Base-by-base conservation (phyloP, 2,329 filamentous ascomycete genomes). In the Phyllosticta ampelicida region DNA sequence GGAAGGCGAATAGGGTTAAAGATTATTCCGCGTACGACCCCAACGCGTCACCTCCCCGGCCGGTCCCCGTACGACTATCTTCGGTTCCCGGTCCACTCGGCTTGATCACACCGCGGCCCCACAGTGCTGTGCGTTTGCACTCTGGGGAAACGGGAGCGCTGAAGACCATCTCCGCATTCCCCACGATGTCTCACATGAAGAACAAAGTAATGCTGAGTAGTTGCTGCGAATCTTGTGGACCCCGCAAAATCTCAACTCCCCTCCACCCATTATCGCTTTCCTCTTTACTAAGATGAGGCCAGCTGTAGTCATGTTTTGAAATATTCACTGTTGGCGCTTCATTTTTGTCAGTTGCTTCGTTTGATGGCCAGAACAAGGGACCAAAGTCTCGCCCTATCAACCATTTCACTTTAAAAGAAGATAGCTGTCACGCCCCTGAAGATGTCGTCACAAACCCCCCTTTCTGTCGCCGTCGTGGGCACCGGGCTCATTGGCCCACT, bases 401-500 rank as follows among this genome's bases (percentile, higher is more conserved):
- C 16, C 11, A 18, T 5, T 4, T n/a, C 13, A n/a, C 4, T 44
- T 44, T 5, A 16, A 44, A 5, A 13, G n/a, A 44, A 16, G 36
- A 18, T 44, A n/a, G 5, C 6, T 52, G 19, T 21, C 4, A 13
- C 6, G 3, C 44, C 29, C 21, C n/a, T 52, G 48, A 50, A 23
- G 11, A 63, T 63, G 60, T 20, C 53, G n/a, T 11, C 56, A 10
- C 13, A 20, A 29, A 29, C 9, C 2, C 26, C 59, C 11, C 67
- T 73, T 59, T 73, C 71, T 51, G 73, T 79, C 55, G 74, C 74
- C 21, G 69, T 80, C 54, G 68, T 80, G 58, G 78, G 77, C 36
- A 71, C 71, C 28, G 79, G 78, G 1, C 65, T 76, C 13, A 80
- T 80, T 54, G 78, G 78, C 3, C 77, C 77, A 36, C 72, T 77